A percentile compares a stretch with the other conserved stretches of the same genome.
phyloP scores from a whole-genome alignment of 1,139 yeast species.

The Komagataea norvegica region DNA sequence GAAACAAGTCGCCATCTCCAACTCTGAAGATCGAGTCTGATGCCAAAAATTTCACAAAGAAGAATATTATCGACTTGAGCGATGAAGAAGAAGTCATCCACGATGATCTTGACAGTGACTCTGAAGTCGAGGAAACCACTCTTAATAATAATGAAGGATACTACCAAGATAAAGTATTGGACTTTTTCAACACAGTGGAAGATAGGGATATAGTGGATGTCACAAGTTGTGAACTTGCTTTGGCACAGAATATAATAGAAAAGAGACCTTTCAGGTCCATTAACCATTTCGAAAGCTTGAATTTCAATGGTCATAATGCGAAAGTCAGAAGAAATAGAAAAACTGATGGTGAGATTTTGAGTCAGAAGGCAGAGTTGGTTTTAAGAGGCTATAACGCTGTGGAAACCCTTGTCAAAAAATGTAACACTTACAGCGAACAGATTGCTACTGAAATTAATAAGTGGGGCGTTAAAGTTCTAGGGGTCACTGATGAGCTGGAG shows the following conservation, averaged over 20 bases:
- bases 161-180: constrained; percentile 64
- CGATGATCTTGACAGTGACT: constrained; percentile 24
- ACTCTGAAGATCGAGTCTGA: background rate
- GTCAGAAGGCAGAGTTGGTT: constrained; percentile 65
- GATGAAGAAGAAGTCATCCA: constrained; percentile 16
- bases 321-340: constrained; percentile 33
- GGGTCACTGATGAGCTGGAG: constrained; percentile 54
- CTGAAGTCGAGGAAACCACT: constrained; percentile 25
- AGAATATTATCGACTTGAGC: constrained; percentile 4
- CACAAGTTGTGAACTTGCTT: constrained; percentile 62
- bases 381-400: constrained; percentile 91
- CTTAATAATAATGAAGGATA: constrained; percentile 17
- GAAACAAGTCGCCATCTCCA: constrained; percentile 6
- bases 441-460: constrained; percentile 68
- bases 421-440: constrained; percentile 69
- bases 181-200: constrained; percentile 75
- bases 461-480: constrained; percentile 82
- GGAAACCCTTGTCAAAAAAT: constrained; percentile 78
- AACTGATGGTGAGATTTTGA: constrained; percentile 68
- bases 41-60: background rate
- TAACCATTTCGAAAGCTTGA: constrained; percentile 51
- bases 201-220: constrained; percentile 75
- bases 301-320: constrained; percentile 35
- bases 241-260: constrained; percentile 56
- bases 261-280: constrained; percentile 66